A percentile compares a stretch with the other conserved stretches of the same genome.
Conservation (phyloP, 1,139 yeast genomes). For the Starmera stellimalicola region DNA sequence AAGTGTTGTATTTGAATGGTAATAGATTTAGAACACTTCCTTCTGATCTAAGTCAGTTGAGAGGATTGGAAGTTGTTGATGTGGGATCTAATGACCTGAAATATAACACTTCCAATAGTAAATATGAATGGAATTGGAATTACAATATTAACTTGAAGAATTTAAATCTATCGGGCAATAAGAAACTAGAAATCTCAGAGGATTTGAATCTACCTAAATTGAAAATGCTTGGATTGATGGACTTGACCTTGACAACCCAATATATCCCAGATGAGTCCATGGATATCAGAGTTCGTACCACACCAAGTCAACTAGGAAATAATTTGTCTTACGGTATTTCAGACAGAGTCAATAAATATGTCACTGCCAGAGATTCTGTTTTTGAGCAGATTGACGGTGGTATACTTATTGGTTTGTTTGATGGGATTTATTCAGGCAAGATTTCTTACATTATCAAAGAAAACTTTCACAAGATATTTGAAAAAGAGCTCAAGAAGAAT, state of each 20-base stretch:
- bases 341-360: conserved; percentile 68
- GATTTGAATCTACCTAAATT: conserved; percentile 69
- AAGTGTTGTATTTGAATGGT: conserved; percentile 63
- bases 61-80: conserved; percentile 63
- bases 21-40: conserved; percentile 85
- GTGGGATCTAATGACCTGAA: conserved; percentile 87
- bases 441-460: conserved; percentile 71
- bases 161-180: conserved; percentile 87
- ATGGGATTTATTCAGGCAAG: conserved; percentile 74
- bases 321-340: conserved; percentile 86
- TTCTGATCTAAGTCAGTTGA: conserved; percentile 71
- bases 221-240: conserved; percentile 80
- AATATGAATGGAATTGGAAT: conserved; percentile 98
- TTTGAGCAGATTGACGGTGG: conserved; percentile 84
- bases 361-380: conserved; percentile 77
- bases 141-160: conserved; percentile 69
- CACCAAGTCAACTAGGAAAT: conserved; percentile 70
- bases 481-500: conserved; percentile 50
- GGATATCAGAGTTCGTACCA: conserved; percentile 81
- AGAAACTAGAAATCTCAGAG: conserved; percentile 79
- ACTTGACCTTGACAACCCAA: conserved; percentile 80
- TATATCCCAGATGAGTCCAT: conserved; percentile 81
- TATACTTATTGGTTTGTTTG: conserved; percentile 73
- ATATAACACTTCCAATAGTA: conserved; percentile 89
- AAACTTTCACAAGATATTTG: conserved; percentile 51